These are phyloP conservation scores for Fusarium mexicanum DNA, from an alignment of 2,329 filamentous ascomycete species.

Conservation along the genomic window DNA sequence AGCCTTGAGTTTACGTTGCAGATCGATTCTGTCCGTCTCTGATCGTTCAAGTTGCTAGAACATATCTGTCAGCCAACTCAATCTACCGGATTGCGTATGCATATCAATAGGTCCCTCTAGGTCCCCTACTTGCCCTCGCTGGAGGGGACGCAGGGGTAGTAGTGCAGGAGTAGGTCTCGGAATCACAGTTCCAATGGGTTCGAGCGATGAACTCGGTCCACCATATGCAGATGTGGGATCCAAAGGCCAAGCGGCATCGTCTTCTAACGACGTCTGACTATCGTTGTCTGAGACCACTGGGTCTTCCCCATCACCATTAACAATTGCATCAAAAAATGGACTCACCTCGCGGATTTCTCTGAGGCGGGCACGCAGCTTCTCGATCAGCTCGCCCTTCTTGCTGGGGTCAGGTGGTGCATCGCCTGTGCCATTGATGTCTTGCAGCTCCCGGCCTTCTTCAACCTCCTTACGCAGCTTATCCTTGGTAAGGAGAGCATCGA, in stretches of 20 bases:
- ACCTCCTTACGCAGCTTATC: conserved; percentile 67
- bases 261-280: not conserved
- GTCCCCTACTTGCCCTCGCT: not conserved
- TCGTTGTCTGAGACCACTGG: conserved; percentile 14
- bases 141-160: not conserved
- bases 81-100: not conserved
- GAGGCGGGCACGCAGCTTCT: conserved; percentile 65
- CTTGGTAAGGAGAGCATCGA: conserved; percentile 68
- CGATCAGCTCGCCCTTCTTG: conserved; percentile 63
- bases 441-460: conserved; percentile 57
- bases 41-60: conserved; percentile 66
- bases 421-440: conserved; percentile 50
- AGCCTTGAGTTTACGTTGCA: conserved; percentile 65
- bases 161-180: not conserved
- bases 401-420: conserved; percentile 48
- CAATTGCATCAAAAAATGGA: conserved; percentile 16
- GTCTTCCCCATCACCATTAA: conserved; percentile 7
- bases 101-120: not conserved
- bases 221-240: not conserved
- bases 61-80: conserved; percentile 23
- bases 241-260: not conserved
- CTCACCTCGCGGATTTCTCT: conserved; percentile 69
- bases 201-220: not conserved
- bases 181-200: not conserved
- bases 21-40: conserved; percentile 65